Conservation (phyloP, 345 rosid species). For the Atalantia buxifolia region DNA sequence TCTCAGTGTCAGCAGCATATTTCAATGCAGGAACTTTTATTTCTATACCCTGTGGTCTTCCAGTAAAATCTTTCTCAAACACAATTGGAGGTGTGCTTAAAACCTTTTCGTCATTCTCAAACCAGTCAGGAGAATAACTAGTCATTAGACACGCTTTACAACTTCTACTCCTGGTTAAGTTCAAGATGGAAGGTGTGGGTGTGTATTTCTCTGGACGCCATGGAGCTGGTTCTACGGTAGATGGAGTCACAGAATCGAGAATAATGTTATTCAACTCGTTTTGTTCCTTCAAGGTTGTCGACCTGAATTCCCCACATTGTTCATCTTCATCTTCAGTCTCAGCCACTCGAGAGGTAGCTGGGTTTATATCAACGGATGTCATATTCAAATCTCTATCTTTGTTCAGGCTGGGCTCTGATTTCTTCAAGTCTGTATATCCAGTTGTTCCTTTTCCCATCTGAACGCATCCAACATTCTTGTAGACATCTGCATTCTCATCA, state of each 20-base stretch:
- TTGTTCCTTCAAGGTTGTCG: slow-evolving; percentile 25
- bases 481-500: slow-evolving; percentile 36
- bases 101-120: slow-evolving; percentile 32
- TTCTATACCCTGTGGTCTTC: slow-evolving; percentile 36
- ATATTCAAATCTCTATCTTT: slow-evolving; percentile 17
- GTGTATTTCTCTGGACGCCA: slow-evolving; percentile 37
- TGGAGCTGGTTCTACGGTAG: slow-evolving; percentile 38
- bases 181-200: slow-evolving; percentile 33
- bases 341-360: slow-evolving; percentile 17
- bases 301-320: slow-evolving; percentile 26
- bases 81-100: slow-evolving; percentile 33
- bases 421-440: slow-evolving; percentile 23
- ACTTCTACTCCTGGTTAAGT: slow-evolving; percentile 63
- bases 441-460: slow-evolving; percentile 40
- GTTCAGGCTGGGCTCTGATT: slow-evolving; percentile 27
- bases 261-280: slow-evolving; percentile 16
- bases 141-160: slow-evolving; percentile 48
- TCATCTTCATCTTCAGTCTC: slow-evolving; percentile 28
- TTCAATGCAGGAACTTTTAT: slow-evolving; percentile 27
- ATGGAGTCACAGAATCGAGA: slow-evolving; percentile 26
- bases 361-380: slow-evolving; percentile 20
- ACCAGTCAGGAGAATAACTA: slow-evolving; percentile 24
- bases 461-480: slow-evolving; percentile 62
- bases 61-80: slow-evolving; percentile 33
- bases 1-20: slow-evolving; percentile 18